Conservation (phyloP, 129 eudicot species). For the Pulicaria dysenterica region DNA sequence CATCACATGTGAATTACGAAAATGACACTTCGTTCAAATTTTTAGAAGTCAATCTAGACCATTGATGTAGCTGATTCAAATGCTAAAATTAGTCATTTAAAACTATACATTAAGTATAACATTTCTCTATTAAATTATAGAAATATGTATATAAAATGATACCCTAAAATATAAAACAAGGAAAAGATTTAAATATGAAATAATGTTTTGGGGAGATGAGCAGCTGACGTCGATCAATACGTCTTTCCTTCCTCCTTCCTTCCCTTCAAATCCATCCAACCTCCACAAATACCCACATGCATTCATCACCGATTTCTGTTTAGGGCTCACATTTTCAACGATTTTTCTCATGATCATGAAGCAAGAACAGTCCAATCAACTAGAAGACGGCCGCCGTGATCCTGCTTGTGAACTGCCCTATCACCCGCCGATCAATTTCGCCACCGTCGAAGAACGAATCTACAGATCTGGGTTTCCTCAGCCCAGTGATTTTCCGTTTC, state of each 20-base stretch:
- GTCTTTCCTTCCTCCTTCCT: constrained; percentile 11
- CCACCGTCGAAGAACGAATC: constrained; percentile 56
- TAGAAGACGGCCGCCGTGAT: constrained; percentile 1
- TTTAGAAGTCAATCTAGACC: too few relatives aligned
- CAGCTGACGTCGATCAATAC: constrained; percentile 14
- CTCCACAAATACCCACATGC: constrained; percentile 24
- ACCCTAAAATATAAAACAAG: neutral
- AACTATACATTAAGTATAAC: too few relatives aligned
- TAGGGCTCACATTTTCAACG: too few relatives aligned
- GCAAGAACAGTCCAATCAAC: neutral
- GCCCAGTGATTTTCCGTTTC: constrained; percentile 49
- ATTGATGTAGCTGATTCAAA: too few relatives aligned
- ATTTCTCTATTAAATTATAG: too few relatives aligned
- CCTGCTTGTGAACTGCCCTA: neutral
- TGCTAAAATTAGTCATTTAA: too few relatives aligned
- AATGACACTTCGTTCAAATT: too few relatives aligned
- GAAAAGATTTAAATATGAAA: neutral
- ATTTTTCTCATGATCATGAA: neutral
- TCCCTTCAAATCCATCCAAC: neutral
- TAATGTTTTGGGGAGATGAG: constrained; percentile 17
- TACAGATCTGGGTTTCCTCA: constrained; percentile 71
- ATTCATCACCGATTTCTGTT: constrained; percentile 14
- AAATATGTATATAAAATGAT: too few relatives aligned
- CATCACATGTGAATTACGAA: too few relatives aligned
- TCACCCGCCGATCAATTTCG: constrained; percentile 52